A percentile compares a stretch with the other conserved stretches of the same genome.
Conservation (phyloP, 2,329 filamentous ascomycete genomes). For the Aspergillus sp. region DNA sequence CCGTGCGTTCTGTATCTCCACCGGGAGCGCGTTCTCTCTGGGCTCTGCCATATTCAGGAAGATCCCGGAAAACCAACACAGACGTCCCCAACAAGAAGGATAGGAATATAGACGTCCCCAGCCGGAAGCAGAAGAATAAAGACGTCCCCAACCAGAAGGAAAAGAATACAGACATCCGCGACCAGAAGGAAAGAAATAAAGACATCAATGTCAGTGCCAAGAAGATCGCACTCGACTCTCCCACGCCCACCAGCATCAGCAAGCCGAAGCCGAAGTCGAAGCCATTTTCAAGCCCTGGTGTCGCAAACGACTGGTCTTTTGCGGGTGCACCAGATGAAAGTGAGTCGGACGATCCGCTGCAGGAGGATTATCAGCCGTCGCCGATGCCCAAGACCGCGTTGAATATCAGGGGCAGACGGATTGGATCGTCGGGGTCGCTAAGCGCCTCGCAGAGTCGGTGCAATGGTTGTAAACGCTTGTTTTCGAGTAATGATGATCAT, state of each 20-base stretch:
- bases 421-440: slow-evolving; percentile 1
- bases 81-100: slow-evolving; percentile 14
- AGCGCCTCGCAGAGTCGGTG: slow-evolving; percentile 5
- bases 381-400: slow-evolving; percentile 18
- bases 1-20: slow-evolving; percentile 23
- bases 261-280: background rate
- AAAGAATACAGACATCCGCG: slow-evolving; percentile 11
- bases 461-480: slow-evolving; percentile 6
- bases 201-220: slow-evolving; percentile 17
- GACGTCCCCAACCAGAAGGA: slow-evolving; percentile 13
- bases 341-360: slow-evolving; percentile 37
- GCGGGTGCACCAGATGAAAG: slow-evolving; percentile 24
- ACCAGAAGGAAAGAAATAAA: slow-evolving; percentile 14
- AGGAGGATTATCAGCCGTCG: slow-evolving; percentile 26
- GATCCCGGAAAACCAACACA: slow-evolving; percentile 15
- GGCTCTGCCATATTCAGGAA: slow-evolving; percentile 20
- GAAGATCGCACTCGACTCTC: background rate
- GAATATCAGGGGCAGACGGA: slow-evolving; percentile 16
- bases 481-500: slow-evolving; percentile 5
- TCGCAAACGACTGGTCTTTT: slow-evolving; percentile 30
- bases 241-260: background rate
- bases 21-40: slow-evolving; percentile 31
- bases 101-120: slow-evolving; percentile 11
- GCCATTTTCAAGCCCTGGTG: slow-evolving; percentile 15
- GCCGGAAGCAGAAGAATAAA: slow-evolving; percentile 14